Base-by-base conservation (phyloP, 139 green algal species). In the Asterochloris erici region DNA sequence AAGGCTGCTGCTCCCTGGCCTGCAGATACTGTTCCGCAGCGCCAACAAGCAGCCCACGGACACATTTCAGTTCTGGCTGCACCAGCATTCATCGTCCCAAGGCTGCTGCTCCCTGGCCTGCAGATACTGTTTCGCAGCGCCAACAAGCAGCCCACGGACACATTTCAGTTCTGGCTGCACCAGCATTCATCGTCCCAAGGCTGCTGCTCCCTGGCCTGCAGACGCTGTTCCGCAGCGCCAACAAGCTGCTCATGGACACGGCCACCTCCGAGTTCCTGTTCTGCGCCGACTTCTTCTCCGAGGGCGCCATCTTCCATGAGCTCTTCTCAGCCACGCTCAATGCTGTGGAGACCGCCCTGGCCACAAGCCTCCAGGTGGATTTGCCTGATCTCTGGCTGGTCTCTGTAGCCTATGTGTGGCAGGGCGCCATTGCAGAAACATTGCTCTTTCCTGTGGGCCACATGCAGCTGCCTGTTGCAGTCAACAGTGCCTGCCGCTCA, bases 181-280 rank as follows among this genome's bases (percentile, higher is more conserved):
- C 17, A 71, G 21, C 21, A 24, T 71, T n/a, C n/a, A 4, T 12
- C 10, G 17, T 2, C 66, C 17, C 66, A 24, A 71, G 66, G 29
- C 19, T 71, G 12, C 61, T 71, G 62, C 68, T 10, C 15, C 15
- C 21, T 68, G 70, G 4, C 23, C 15, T 68, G 68, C 89, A 95
- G 92, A 90, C 92, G 15, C 85, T 98, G 68, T 98, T 99, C 86
- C 87, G 93, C 23, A 96, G 92, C 71, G 87, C 97, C 27, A 90
- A 98, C 88, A 98, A 97, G 89, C 90, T 99, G 83, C 90, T 99
- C 26, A 93, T 98, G 89, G 96, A 99, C 91, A 98, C 96, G 0
- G 93, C 95, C 63, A 95, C 93, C 10, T 87, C 81, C 60, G 95
- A 98, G 88, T 98, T 94, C 88, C 87, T 98, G 29, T 99, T 99